Percentiles rank a stretch among this genome's conserved stretches.
Conservation (phyloP, 176 grass and related monocot genomes). For the Chrysopogon serrulatus region DNA sequence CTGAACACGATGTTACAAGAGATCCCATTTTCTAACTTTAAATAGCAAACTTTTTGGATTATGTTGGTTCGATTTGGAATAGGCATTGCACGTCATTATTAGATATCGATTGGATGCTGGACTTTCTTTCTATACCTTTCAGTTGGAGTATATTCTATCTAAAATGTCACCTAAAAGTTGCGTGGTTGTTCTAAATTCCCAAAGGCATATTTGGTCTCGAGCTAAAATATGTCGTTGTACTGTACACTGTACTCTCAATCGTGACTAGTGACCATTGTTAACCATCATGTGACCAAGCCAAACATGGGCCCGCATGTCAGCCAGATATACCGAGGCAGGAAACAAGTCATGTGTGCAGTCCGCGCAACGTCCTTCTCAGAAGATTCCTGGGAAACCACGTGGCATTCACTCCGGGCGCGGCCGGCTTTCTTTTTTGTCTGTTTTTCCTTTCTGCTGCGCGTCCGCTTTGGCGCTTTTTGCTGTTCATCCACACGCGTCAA, state of each 20-base stretch:
- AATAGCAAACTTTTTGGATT: no score
- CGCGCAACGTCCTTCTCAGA: background rate
- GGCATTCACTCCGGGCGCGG: background rate
- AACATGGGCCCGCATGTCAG: background rate
- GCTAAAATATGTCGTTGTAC: background rate
- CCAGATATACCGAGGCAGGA: no score
- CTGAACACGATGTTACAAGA: no score
- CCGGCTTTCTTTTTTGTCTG: background rate
- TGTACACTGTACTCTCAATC: no score
- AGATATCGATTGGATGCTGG: no score
- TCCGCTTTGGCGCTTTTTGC: background rate
- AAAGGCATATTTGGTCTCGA: background rate
- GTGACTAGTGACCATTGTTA: no score
- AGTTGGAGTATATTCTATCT: background rate
- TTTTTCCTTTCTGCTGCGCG: background rate
- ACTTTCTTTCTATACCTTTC: no score
- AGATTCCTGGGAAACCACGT: slow-evolving; percentile 16
- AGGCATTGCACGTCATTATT: no score
- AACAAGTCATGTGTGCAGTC: background rate
- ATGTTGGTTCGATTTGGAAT: no score
- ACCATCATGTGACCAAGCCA: background rate
- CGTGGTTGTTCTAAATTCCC: background rate
- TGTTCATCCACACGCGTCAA: slow-evolving; percentile 35
- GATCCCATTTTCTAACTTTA: no score
- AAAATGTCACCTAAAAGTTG: background rate